phyloP scores from a whole-genome alignment of 2,329 filamentous ascomycete genomes.

The Ceratocystis ficicola region DNA sequence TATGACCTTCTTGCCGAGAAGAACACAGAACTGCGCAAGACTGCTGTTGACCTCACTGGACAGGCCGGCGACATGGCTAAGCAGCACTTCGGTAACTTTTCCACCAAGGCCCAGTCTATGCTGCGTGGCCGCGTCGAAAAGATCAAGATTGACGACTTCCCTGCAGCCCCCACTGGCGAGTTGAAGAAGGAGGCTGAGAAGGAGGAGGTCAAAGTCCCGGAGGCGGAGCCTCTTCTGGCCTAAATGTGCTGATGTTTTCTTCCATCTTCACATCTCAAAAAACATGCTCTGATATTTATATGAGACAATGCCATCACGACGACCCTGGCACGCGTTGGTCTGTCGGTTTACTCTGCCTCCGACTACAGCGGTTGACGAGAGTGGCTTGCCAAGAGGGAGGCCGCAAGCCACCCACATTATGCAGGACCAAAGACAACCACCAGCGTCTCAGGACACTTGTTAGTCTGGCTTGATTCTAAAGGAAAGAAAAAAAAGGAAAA shows the following conservation, averaged over 20 bases:
- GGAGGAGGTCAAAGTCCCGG: constrained; percentile 3
- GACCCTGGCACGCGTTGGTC: neutral
- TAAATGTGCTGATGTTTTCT: constrained; percentile 7
- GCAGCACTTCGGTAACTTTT: constrained; percentile 57
- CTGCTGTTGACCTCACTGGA: constrained; percentile 52
- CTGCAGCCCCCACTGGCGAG: constrained; percentile 31
- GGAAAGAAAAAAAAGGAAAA: neutral
- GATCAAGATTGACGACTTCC: constrained; percentile 32
- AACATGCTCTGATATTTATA: neutral
- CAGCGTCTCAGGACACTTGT: neutral
- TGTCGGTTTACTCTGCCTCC: neutral
- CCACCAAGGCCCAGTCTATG: constrained; percentile 53
- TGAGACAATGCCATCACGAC: neutral
- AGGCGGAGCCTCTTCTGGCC: constrained; percentile 16
- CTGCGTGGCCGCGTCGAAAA: constrained; percentile 40
- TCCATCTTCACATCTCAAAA: neutral
- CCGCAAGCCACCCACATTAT: too few species aligned
- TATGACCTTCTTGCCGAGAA: constrained; percentile 49
- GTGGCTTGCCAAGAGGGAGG: too few species aligned
- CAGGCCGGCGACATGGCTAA: constrained; percentile 52
- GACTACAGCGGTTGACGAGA: neutral
- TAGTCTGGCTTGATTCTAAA: neutral
- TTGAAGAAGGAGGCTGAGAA: constrained; percentile 25
- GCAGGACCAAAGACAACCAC: neutral
- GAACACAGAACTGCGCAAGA: constrained; percentile 48